These are phyloP conservation scores for Blastocladiella emersonii DNA, from an alignment of 371 early-diverging fungal species.

Conservation along the genomic window DNA sequence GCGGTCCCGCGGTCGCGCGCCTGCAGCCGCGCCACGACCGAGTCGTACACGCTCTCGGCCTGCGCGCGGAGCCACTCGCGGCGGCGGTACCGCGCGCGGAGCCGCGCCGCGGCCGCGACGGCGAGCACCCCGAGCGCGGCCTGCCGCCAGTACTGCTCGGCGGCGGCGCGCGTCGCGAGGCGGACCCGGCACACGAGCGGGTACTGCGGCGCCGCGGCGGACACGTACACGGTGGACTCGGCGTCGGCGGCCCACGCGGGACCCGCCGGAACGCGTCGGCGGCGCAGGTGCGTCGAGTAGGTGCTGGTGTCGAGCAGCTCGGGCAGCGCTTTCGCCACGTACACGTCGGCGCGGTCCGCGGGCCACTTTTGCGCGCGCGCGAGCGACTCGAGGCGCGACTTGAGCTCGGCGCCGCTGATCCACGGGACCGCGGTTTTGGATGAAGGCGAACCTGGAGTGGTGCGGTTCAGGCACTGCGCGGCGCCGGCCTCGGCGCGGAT, in stretches of 20 bases:
- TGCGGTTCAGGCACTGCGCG: background rate
- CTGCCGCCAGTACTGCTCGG: background rate
- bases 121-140: background rate
- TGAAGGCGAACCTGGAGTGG: too few relatives aligned
- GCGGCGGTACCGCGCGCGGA: background rate
- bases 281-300: background rate
- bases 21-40: background rate
- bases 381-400: background rate
- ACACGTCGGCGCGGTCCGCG: background rate
- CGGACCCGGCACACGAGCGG: background rate
- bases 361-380: background rate
- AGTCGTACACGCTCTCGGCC: background rate
- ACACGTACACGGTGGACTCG: background rate
- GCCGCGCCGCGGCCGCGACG: background rate
- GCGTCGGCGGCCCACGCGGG: background rate
- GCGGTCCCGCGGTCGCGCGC: background rate
- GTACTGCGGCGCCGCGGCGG: background rate
- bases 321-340: background rate
- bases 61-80: background rate
- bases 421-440: too few relatives aligned
- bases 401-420: too few relatives aligned
- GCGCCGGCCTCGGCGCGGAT: background rate
- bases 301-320: background rate
- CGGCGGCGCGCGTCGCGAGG: background rate
- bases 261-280: background rate